Evolutionary conservation across 257 asterid species (phyloP).

Genomic region (Pogostemon cablin): DNA sequence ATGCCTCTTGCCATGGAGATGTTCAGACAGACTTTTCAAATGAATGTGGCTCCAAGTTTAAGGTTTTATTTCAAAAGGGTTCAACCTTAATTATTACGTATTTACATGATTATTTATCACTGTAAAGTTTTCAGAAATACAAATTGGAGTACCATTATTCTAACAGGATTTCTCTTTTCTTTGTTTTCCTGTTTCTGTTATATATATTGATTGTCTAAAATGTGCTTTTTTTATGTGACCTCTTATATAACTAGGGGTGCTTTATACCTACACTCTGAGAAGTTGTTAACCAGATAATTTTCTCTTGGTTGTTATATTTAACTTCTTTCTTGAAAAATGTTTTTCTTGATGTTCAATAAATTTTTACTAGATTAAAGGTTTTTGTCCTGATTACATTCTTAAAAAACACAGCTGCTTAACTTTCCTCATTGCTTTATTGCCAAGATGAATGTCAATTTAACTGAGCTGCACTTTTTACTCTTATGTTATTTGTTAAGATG

Average conservation of each 20-base stretch:
- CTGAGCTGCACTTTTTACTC: constrained; percentile 19
- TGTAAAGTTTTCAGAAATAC: too few relatives aligned
- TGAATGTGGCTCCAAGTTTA: constrained; percentile 51
- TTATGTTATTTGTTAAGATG: constrained; percentile 48
- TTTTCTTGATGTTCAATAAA: too few relatives aligned
- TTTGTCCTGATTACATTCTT: background rate
- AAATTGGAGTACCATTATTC: too few relatives aligned
- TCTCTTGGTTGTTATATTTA: too few relatives aligned
- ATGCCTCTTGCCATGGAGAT: constrained; percentile 38
- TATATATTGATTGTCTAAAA: too few relatives aligned
- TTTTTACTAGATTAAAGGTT: background rate
- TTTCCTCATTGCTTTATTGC: constrained; percentile 16
- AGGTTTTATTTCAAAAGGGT: constrained; percentile 48
- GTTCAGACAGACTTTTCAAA: constrained; percentile 38
- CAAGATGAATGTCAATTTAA: constrained; percentile 19
- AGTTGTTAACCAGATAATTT: too few relatives aligned
- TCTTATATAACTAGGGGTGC: too few relatives aligned
- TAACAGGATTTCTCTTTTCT: too few relatives aligned
- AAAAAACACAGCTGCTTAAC: constrained; percentile 18
- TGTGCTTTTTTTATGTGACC: too few relatives aligned
- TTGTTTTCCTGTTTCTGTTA: too few relatives aligned
- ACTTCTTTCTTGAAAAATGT: too few relatives aligned
- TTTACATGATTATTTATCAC: constrained; percentile 4
- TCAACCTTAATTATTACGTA: constrained; percentile 24
- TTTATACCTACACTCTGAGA: too few relatives aligned